phyloP scores from a whole-genome alignment of 371 early-diverging fungal genomes.

The Apophysomyces elegans region DNA sequence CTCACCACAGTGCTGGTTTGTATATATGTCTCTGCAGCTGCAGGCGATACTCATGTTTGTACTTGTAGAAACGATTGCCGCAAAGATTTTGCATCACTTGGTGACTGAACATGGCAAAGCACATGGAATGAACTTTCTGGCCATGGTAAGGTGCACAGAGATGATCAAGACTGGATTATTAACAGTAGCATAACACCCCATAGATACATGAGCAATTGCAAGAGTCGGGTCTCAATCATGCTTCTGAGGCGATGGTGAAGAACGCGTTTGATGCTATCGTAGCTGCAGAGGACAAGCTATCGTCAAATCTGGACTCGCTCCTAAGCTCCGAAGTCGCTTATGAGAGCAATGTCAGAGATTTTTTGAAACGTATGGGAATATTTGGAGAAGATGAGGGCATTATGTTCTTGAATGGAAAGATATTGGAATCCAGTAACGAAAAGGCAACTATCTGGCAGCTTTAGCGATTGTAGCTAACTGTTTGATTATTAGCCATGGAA shows the following conservation, averaged over 20 bases:
- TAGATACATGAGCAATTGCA: constrained; percentile 12
- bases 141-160: constrained; percentile 23
- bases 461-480: background rate
- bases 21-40: background rate
- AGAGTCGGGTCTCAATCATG: background rate
- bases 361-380: constrained; percentile 43
- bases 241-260: constrained; percentile 7
- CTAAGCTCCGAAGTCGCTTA: constrained; percentile 31
- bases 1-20: constrained; percentile 34
- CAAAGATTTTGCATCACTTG: constrained; percentile 49
- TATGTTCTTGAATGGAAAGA: constrained; percentile 84
- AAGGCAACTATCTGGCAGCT: constrained; percentile 16
- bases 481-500: constrained; percentile 33
- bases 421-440: constrained; percentile 61
- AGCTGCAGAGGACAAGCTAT: constrained; percentile 22
- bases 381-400: constrained; percentile 33
- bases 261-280: constrained; percentile 3
- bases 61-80: constrained; percentile 42
- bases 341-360: constrained; percentile 20
- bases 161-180: background rate
- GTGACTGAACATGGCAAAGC: constrained; percentile 33
- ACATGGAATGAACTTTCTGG: constrained; percentile 40
- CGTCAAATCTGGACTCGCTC: constrained; percentile 29
- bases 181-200: background rate
- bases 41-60: background rate